Percentiles rank a stretch among this genome's conserved stretches.
Evolutionary conservation across 2,329 filamentous ascomycete genomes (phyloP).

Genomic region (Diaporthe sp.): DNA sequence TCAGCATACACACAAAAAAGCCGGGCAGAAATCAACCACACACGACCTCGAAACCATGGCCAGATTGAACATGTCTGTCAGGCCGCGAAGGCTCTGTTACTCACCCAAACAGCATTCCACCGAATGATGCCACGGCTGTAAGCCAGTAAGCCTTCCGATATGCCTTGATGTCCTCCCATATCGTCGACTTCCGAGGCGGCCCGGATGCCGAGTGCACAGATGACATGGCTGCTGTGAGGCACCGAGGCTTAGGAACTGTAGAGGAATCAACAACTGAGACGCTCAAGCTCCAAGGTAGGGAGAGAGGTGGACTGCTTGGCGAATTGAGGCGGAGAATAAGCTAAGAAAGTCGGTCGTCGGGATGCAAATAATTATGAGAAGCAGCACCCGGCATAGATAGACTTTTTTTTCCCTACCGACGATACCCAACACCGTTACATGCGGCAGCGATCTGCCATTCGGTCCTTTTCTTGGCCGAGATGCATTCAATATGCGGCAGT

Average conservation of each 20-base stretch:
- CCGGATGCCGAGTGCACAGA: conserved; percentile 4
- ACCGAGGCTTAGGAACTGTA: background rate
- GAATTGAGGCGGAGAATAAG: background rate
- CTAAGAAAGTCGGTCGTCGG: background rate
- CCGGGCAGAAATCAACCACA: background rate
- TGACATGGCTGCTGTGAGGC: conserved; percentile 10
- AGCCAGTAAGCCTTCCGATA: conserved; percentile 37
- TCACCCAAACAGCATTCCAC: conserved; percentile 41
- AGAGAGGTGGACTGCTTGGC: background rate
- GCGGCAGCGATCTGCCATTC: conserved; percentile 3
- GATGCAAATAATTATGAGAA: background rate
- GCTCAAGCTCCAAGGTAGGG: background rate
- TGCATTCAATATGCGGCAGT: conserved; percentile 10
- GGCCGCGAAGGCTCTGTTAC: background rate
- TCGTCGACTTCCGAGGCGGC: conserved; percentile 24
- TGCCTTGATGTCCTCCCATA: conserved; percentile 36
- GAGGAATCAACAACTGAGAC: background rate
- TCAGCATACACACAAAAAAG: background rate
- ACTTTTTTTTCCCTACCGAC: background rate
- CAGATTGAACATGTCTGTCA: no score
- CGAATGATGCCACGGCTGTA: conserved; percentile 40
- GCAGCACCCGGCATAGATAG: background rate
- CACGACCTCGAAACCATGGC: background rate
- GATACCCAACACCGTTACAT: background rate
- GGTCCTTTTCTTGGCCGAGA: conserved; percentile 33